Evolutionary conservation across 2,329 filamentous ascomycete species (phyloP), one percentile per base, ranked within the genome.

Genomic region (Penicillium paneum): DNA sequence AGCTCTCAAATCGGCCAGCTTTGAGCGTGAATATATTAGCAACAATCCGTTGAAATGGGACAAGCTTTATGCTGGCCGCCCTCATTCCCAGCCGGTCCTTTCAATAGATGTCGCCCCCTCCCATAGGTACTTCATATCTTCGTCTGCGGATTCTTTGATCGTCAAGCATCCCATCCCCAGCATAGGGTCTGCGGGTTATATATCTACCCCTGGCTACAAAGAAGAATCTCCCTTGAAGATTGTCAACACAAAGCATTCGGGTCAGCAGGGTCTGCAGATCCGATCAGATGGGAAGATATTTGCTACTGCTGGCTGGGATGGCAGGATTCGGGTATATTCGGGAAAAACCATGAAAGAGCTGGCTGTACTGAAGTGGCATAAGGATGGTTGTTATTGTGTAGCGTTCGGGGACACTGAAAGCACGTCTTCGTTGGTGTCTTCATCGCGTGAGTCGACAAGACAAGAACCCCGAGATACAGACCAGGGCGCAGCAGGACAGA

Each of bases 351-450:
- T 97, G 79, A 89, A 87, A 66, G 92, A 97, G 72, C 74, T 97
- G 11, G 94, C 93, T 0, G 91, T 97, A 51, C 76, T 97, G 59
- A 96, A 95, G 73, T 97, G 93, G 93, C 94, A 97, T 73, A 86
- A 88, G 63, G 87, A 89, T 31, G 92, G 92, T 1, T 92, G 90
- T 60, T 97, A 94, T 74, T 83, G 90, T 3, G 81, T 90, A 17
- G 86, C 84, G 0, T 95, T 97, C 76, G 86, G 80, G 0, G 64
- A 75, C 2, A 62, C 83, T 2, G 13, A 29, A 26, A 11, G 5
- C 5, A 12, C 11, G 1, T 34, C 10, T 24, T 36, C 51, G 29
- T 19, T 31, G 10, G 24, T 32, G 38, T 8, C 39, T 35, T 43
- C 36, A n/a, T n/a, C 41, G 5, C 8, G 19, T 3, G 34, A 52